A percentile compares a stretch with the other conserved stretches of the same genome.
These are phyloP conservation scores for Candida qinlingensis DNA, from an alignment of 805 yeast species.

Conservation along the genomic window DNA sequence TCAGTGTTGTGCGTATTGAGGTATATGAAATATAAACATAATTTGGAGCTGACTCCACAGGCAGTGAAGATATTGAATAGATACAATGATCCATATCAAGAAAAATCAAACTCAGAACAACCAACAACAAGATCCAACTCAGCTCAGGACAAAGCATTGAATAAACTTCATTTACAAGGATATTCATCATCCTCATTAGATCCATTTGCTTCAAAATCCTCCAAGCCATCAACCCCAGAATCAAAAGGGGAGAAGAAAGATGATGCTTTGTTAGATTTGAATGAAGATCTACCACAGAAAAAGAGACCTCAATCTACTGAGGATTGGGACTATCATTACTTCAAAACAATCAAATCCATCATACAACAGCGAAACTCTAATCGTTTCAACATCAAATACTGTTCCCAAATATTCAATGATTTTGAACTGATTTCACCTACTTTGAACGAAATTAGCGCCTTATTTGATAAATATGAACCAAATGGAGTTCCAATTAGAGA, in stretches of 20 bases:
- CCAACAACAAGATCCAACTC: not conserved
- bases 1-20: conserved; percentile 20
- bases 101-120: not conserved
- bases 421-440: conserved; percentile 3
- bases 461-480: not conserved
- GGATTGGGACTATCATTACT: conserved; percentile 5
- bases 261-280: too few relatives aligned
- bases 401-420: not conserved
- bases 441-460: not conserved
- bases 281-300: not conserved
- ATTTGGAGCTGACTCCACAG: conserved; percentile 2
- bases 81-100: conserved; percentile 5
- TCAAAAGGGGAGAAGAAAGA: too few relatives aligned
- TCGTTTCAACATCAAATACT: not conserved
- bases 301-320: not conserved
- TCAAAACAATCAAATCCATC: not conserved
- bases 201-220: not conserved
- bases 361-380: not conserved
- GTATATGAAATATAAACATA: conserved; percentile 19
- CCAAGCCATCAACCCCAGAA: not conserved
- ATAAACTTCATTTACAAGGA: not conserved
- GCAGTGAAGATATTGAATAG: not conserved
- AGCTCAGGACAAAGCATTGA: not conserved
- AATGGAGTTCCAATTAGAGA: not conserved
- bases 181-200: not conserved